phyloP scores from a whole-genome alignment of 2,329 filamentous ascomycete species.

The Hymenotorrendiella dingleyae region DNA sequence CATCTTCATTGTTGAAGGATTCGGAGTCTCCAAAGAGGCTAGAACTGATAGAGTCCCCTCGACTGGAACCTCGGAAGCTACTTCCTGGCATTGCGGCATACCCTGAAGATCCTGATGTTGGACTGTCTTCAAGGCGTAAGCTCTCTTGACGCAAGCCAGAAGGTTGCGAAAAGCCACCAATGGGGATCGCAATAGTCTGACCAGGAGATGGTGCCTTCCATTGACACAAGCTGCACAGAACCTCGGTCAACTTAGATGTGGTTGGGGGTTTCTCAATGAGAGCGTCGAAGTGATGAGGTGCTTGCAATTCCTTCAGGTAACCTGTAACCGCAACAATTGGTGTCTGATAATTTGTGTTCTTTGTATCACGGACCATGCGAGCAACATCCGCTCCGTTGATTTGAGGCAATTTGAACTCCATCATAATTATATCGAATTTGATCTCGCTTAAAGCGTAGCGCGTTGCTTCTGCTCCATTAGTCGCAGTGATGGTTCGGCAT shows the following conservation, averaged over 20 bases:
- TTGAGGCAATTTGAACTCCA: constrained; percentile 91
- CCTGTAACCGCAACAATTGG: constrained; percentile 96
- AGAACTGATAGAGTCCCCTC: constrained; percentile 83
- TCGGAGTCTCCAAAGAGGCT: constrained; percentile 85
- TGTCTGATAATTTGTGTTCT: constrained; percentile 89
- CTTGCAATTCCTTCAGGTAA: constrained; percentile 94
- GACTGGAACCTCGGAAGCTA: constrained; percentile 72
- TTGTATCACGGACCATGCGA: constrained; percentile 95
- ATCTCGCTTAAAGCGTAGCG: constrained; percentile 94
- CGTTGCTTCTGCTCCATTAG: constrained; percentile 85
- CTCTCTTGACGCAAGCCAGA: constrained; percentile 62
- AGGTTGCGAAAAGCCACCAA: constrained; percentile 54
- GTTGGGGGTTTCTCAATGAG: constrained; percentile 96
- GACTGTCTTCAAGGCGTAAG: constrained; percentile 67
- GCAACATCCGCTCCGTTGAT: constrained; percentile 94
- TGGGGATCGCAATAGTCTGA: constrained; percentile 38
- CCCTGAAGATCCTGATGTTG: constrained; percentile 59
- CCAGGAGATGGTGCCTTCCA: constrained; percentile 73
- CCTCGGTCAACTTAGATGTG: constrained; percentile 82
- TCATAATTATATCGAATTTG: constrained; percentile 98
- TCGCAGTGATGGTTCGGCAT: constrained; percentile 87
- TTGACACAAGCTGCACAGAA: constrained; percentile 79
- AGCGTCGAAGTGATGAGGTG: constrained; percentile 91
- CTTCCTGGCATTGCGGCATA: constrained; percentile 71
- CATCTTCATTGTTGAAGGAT: constrained; percentile 69